Percentiles rank a stretch among this genome's conserved stretches.
phyloP scores from a whole-genome alignment of 1,284 basidiomycete genomes.

The Fomitiporia mediterranea region DNA sequence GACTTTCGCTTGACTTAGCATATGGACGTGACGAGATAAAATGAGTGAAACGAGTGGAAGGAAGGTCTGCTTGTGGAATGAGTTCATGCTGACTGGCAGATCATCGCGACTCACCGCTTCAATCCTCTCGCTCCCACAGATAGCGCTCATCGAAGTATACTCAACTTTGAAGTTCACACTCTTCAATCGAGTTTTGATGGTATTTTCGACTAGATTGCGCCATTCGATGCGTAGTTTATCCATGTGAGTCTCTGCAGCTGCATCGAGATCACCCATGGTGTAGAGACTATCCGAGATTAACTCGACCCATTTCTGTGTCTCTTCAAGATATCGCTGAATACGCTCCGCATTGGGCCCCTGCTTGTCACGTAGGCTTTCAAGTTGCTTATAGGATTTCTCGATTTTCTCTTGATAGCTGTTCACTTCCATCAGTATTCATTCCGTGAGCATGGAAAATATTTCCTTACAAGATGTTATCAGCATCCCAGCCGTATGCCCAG shows the following conservation, averaged over 20 bases:
- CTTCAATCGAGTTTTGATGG: slow-evolving; percentile 19
- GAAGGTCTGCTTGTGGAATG: slow-evolving; percentile 12
- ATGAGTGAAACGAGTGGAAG: slow-evolving; percentile 13
- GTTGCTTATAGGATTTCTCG: background rate
- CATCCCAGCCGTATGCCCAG: slow-evolving; percentile 25
- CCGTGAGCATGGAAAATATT: background rate
- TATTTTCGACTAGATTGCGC: slow-evolving; percentile 8
- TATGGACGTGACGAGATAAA: slow-evolving; percentile 16
- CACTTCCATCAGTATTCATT: background rate
- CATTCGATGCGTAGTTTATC: slow-evolving; percentile 18
- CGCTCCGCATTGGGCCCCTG: background rate
- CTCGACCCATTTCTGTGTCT: slow-evolving; percentile 7
- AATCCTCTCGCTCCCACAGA: slow-evolving; percentile 19
- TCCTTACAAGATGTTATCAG: slow-evolving; percentile 21
- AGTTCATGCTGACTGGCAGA: too few relatives aligned
- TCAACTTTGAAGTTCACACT: slow-evolving; percentile 19
- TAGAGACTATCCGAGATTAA: slow-evolving; percentile 14
- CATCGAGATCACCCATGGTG: slow-evolving; percentile 16
- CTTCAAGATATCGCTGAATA: background rate
- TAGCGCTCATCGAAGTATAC: slow-evolving; percentile 18
- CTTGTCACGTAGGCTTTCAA: background rate
- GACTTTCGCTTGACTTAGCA: slow-evolving; percentile 14
- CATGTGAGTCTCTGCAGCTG: slow-evolving; percentile 17
- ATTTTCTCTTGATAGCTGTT: slow-evolving; percentile 5
- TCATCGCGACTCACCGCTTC: slow-evolving; percentile 14